Base-by-base conservation (phyloP, 495 filamentous ascomycete species). In the Penicillium steckii region DNA sequence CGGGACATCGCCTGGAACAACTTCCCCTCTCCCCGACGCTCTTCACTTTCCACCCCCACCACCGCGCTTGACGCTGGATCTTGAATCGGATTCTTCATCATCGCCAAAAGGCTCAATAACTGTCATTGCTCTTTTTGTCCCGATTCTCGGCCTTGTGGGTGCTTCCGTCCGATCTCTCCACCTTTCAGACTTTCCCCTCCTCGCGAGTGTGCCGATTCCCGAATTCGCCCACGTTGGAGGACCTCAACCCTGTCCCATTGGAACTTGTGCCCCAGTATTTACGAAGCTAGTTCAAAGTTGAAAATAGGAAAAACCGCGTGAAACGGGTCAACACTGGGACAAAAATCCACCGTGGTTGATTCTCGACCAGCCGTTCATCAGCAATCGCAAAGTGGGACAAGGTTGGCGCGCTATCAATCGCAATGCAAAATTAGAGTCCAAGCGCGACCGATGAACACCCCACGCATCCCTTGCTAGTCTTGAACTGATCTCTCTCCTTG, bases 381-480 rank as follows among this genome's bases (percentile, higher is more conserved):
- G 45, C 49, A 50, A 55, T 56, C 53, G 53, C 59, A 52, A 23
- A 52, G 50, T 64, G 44, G 48, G 56, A 58, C 60, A 41, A 44
- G n/a, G 41, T 57, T 43, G 50, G 60, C 60, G 65, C 56, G 57
- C 43, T 44, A 55, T 51, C 61, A 53, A 69, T 71, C 69, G 68
- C 66, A 59, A 74, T 74, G 71, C 71, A 51, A 72, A 71, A 61
- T 51, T 72, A 70, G 65, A 65, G 61, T 54, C 56, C 56, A 50
- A 55, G 58, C 55, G 60, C 51, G 57, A 59, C 52, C 55, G 54
- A 68, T 64, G 63, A 66, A 61, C 57, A 53, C 38, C 48, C 54
- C 46, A 50, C 44, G 46, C 46, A 50, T 50, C 38, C 52, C 50
- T 60, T 56, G 46, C 41, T 61, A 48, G 60, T 18, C 48, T 62